These are phyloP conservation scores for Blastobotrys muscicola DNA, from an alignment of 805 yeast genomes.

Conservation along the genomic window DNA sequence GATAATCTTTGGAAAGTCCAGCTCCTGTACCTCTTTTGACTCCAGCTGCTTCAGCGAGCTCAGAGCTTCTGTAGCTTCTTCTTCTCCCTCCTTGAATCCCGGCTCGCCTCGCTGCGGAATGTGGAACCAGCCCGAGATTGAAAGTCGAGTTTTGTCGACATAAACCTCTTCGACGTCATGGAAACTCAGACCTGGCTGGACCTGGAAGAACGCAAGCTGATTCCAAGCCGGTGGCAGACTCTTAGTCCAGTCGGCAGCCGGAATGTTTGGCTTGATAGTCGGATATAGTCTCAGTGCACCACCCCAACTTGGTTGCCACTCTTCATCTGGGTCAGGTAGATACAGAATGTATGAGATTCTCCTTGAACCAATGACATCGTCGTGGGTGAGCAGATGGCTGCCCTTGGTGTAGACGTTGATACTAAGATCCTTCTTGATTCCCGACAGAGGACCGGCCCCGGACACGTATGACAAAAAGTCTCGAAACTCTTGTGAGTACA, in stretches of 20 bases:
- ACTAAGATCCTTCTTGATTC: constrained; percentile 85
- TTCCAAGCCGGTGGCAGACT: constrained; percentile 87
- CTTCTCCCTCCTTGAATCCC: constrained; percentile 76
- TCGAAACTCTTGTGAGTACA: constrained; percentile 79
- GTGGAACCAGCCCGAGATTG: constrained; percentile 98
- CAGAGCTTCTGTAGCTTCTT: constrained; percentile 62
- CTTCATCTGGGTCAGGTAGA: constrained; percentile 81
- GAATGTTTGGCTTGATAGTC: constrained; percentile 81
- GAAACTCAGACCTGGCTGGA: constrained; percentile 92
- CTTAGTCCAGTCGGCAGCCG: constrained; percentile 61
- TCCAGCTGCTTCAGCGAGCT: constrained; percentile 75
- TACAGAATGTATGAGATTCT: constrained; percentile 88
- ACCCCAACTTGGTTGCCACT: constrained; percentile 89
- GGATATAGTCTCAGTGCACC: constrained; percentile 86
- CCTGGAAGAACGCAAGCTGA: constrained; percentile 91
- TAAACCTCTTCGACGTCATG: constrained; percentile 97
- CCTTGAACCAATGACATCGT: constrained; percentile 94
- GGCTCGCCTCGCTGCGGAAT: constrained; percentile 90
- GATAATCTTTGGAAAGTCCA: constrained; percentile 60
- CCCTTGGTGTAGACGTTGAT: constrained; percentile 86
- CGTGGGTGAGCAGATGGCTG: constrained; percentile 90
- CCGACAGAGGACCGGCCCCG: constrained; percentile 82
- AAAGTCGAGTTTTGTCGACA: constrained; percentile 80
- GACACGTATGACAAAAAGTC: constrained; percentile 69
- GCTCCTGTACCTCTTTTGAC: constrained; percentile 64